Evolutionary conservation across 2,329 filamentous ascomycete genomes (phyloP).

Genomic region (Ophiostoma angusticollis): DNA sequence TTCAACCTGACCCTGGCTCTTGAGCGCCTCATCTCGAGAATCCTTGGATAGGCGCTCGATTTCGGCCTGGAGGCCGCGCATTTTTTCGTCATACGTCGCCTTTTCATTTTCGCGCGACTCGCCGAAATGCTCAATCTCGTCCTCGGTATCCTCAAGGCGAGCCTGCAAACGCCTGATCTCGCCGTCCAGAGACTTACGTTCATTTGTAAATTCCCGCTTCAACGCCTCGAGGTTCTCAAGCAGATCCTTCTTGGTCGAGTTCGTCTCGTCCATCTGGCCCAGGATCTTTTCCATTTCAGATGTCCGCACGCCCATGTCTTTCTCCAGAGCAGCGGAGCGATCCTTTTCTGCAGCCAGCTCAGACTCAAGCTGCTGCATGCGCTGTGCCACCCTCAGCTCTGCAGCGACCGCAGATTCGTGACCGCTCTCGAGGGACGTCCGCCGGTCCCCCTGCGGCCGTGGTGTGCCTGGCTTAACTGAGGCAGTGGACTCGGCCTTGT

Average conservation of each 20-base stretch:
- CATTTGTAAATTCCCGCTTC: conserved; percentile 74
- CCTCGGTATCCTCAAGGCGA: conserved; percentile 77
- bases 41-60: conserved; percentile 50
- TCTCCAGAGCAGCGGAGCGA: conserved; percentile 50
- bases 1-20: conserved; percentile 48
- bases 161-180: conserved; percentile 67
- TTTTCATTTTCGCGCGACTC: conserved; percentile 77
- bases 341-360: conserved; percentile 67
- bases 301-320: conserved; percentile 48
- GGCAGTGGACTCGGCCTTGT: conserved; percentile 36
- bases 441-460: conserved; percentile 29
- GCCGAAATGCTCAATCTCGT: conserved; percentile 75
- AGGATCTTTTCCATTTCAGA: conserved; percentile 49
- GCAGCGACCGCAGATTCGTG: neutral
- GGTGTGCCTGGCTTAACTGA: conserved; percentile 30
- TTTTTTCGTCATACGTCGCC: conserved; percentile 52
- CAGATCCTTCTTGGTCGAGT: conserved; percentile 86
- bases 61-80: conserved; percentile 57
- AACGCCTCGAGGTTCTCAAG: conserved; percentile 89
- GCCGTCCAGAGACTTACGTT: conserved; percentile 68
- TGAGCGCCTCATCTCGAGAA: conserved; percentile 42
- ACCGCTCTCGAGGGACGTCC: conserved; percentile 32
- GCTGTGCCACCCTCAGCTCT: conserved; percentile 31
- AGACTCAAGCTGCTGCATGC: conserved; percentile 55
- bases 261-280: conserved; percentile 67